Evolutionary conservation across 1,139 yeast species (phyloP).

Genomic region (Groenewaldozyma sp.): DNA sequence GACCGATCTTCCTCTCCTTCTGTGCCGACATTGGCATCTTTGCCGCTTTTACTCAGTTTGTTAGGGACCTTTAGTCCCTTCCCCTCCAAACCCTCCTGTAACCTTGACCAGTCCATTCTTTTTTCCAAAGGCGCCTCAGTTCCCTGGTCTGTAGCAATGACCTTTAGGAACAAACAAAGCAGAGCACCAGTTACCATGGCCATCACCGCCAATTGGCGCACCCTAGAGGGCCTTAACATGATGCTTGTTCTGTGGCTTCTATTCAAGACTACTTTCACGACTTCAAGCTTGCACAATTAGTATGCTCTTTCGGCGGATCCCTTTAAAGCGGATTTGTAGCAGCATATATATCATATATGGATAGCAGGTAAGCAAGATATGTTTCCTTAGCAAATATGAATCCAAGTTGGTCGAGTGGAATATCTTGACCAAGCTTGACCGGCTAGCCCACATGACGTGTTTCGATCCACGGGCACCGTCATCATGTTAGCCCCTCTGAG

Average conservation of each 20-base stretch:
- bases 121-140: not conserved
- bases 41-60: not conserved
- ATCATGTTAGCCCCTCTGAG: no score
- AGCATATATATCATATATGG: no score
- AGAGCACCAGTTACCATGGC: constrained; percentile 5
- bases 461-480: no score
- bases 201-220: constrained; percentile 8
- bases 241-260: constrained; percentile 7
- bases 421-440: no score
- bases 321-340: no score
- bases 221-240: constrained; percentile 10
- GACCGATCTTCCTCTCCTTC: not conserved
- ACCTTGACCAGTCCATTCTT: not conserved
- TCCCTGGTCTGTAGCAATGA: not conserved
- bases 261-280: no score
- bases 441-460: no score
- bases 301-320: no score
- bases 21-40: not conserved
- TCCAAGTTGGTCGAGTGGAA: no score
- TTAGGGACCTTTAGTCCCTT: not conserved
- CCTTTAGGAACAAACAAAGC: constrained; percentile 5
- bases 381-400: no score
- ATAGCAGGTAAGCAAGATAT: no score
- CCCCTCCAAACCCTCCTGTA: not conserved
- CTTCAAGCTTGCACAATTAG: not conserved